phyloP scores from a whole-genome alignment of 164 flowering plant genomes.

The Macadamia tetraphylla region DNA sequence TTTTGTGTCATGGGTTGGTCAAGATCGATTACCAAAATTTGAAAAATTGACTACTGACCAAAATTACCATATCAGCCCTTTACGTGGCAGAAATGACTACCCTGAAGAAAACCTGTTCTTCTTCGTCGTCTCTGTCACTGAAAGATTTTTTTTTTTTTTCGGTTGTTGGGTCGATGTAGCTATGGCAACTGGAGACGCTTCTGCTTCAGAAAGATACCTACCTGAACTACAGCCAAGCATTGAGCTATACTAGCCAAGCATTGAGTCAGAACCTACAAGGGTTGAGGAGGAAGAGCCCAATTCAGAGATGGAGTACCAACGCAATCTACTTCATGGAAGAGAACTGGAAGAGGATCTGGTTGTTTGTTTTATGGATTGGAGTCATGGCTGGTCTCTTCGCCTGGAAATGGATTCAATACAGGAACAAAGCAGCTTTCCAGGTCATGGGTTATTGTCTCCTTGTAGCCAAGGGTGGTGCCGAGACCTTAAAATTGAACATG shows the following conservation, averaged over 20 bases:
- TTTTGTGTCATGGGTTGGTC: no score
- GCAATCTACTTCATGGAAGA: conserved; percentile 59
- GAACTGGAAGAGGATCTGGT: conserved; percentile 91
- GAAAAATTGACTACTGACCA: no score
- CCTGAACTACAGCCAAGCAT: conserved; percentile 91
- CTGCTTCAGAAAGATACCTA: conserved; percentile 95
- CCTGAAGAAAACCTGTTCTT: no score
- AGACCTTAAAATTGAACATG: conserved; percentile 95
- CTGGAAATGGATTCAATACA: conserved; percentile 89
- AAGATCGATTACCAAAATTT: no score
- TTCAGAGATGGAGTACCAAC: conserved; percentile 42
- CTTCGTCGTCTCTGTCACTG: no score
- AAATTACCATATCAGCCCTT: no score
- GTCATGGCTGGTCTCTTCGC: conserved; percentile 67
- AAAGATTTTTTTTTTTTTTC: no score
- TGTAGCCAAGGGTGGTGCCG: conserved; percentile 96
- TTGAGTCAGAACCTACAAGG: conserved; percentile 94
- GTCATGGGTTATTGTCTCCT: conserved; percentile 92
- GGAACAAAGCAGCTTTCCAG: conserved; percentile 52
- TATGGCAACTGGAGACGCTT: conserved; percentile 97
- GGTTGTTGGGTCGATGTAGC: conserved; percentile 31
- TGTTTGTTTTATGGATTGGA: conserved; percentile 67
- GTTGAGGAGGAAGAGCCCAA: conserved; percentile 44
- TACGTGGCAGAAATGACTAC: no score
- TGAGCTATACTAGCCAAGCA: conserved; percentile 97